phyloP scores from a whole-genome alignment of 768 basidiomycete species.

The Boletellus ananas region DNA sequence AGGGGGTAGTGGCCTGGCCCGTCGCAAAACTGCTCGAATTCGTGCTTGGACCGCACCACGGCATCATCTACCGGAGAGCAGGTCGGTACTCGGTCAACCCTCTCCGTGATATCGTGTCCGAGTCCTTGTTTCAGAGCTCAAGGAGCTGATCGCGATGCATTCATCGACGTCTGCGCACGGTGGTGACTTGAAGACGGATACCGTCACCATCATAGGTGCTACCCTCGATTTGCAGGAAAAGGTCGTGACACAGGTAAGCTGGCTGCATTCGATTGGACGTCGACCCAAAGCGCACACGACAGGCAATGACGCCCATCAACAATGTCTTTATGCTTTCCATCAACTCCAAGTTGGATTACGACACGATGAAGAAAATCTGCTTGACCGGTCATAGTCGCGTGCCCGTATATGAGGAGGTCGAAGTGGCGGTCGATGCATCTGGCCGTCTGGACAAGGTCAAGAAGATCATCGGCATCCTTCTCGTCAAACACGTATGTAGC shows the following conservation, averaged over 20 bases:
- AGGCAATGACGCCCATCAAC: constrained; percentile 81
- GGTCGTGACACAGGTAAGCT: constrained; percentile 58
- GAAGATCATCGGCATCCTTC: constrained; percentile 80
- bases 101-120: not conserved
- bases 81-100: constrained; percentile 31
- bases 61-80: constrained; percentile 83
- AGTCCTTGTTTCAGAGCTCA: constrained; percentile 51
- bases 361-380: constrained; percentile 70
- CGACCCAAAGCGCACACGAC: not conserved
- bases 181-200: constrained; percentile 83
- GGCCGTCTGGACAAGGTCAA: constrained; percentile 54
- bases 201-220: constrained; percentile 85
- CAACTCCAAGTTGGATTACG: constrained; percentile 77
- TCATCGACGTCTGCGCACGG: constrained; percentile 67
- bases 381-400: constrained; percentile 80
- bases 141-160: constrained; percentile 90
- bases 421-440: constrained; percentile 43
- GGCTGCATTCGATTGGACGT: not conserved
- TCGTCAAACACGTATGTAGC: constrained; percentile 67
- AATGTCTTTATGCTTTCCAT: constrained; percentile 87
- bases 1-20: constrained; percentile 81
- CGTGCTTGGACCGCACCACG: constrained; percentile 78
- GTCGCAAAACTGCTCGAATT: constrained; percentile 79
- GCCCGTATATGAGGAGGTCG: constrained; percentile 77
- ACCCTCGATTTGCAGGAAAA: constrained; percentile 89